Evolutionary conservation across 805 yeast species (phyloP), one percentile per base, ranked within the genome.

Genomic region (Priceomyces castillae): DNA sequence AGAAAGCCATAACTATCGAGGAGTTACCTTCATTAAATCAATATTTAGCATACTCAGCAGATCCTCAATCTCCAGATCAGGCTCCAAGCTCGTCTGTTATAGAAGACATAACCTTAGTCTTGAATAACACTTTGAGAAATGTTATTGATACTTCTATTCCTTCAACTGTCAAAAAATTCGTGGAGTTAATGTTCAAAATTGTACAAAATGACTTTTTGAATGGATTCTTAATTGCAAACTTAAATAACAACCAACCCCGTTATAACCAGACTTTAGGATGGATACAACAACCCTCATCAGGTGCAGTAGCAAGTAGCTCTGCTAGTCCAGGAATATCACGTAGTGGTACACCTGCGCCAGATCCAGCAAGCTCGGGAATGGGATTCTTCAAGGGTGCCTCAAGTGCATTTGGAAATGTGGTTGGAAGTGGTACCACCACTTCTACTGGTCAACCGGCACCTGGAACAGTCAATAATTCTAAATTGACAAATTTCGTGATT

Each of bases 11-110:
- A 37, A 74, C 80, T 39, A 72, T 89, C 26, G 98, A 94, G 59
- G 90, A 84, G 51, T 51, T 86, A 15, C 96, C 96, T 0, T 39
- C 59, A 2, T 47, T 69, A 35, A 79, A 79, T 35, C 53, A 65
- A 1, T 62, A 49, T 75, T 43, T 60, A 53, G 19, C 41, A 11
- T 38, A 37, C 11, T 30, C 42, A 3, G 25, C 47, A 34, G 33
- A 59, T 1, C 23, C 41, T 19, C 36, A 50, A 37, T 57, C 69
- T 26, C 80, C 82, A 2, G 81, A 78, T 33, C 81, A 76, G 23
- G 71, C 82, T 4, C 92, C 90, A 2, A 78, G 85, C 3, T 80
- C 95, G 0, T 88, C 97, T 0, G 82, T 88, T 17, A 80, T 90
- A 18, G 99, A 94, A 54, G 99, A 94, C 59, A 67, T 87, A 26